Base-by-base conservation (phyloP, 78 protist genomes). In the Bodo saltans region DNA sequence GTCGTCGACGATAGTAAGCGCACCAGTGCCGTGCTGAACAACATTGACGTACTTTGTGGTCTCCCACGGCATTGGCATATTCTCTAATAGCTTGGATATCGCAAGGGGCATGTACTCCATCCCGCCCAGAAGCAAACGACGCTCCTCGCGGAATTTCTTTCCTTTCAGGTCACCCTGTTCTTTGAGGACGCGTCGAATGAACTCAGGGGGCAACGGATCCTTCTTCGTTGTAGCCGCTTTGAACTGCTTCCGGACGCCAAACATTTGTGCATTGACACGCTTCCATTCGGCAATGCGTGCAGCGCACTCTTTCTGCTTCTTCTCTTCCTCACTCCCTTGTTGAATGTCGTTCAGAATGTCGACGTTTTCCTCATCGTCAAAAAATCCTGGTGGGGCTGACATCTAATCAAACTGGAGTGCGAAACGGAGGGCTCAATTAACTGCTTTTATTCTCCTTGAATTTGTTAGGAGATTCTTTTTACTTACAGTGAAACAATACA, bases 1-100 rank as follows among this genome's bases (percentile, higher is more conserved):
- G 72, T 99, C 99, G 87, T 97, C 96, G 38, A 99, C 98, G 71
- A 99, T 96, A 1, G 99, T 99, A 38, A 99, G 94, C 67, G 99
- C 99, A 17, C 99, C 99, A 0, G 99, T 94, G 23, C 88, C 25
- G 94, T 99, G 99, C 80, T 98, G 98, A 67, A 97, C 74, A 1
- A 93, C 96, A 30, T 91, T 75, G 41, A 96, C 99, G 53, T 93
- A 85, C 35, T 98, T 89, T 32, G 90, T 78, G 79, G 83, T 90
- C 73, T 90, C 91, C 90, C 94, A 88, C 23, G 99, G 99, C 98
- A 98, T 96, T 3, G 99, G 99, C 94, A 98, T 96, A 90, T 98
- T 98, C 84, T 99, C 99, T 23, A 99, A 87, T 8, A 99, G 91
- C 92, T 99, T 99, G 84, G 91, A 74, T 0, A 95, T 86, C 1